Evolutionary conservation across 768 basidiomycete genomes (phyloP), one percentile per base, ranked within the genome.

Genomic region (Termitomyces eurrhizus): DNA sequence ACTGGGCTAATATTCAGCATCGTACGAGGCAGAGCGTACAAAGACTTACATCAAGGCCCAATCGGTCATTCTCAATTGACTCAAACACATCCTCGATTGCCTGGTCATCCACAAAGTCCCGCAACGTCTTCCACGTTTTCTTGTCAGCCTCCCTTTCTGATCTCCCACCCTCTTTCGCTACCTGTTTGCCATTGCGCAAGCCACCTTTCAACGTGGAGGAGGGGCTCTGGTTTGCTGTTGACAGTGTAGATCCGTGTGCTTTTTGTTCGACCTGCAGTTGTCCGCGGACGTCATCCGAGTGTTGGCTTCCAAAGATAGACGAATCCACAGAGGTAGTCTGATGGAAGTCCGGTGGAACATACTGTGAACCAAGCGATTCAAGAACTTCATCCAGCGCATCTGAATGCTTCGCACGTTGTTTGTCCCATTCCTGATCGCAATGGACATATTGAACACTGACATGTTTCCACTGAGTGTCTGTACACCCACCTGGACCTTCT

Each of bases 101-200:
- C 35, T 85, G 80, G 65, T 94, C 92, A 65, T 93, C 90, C 39
- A 93, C 89, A 70, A 94, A 93, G 69, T 93, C 91, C 37, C 92
- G 82, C 37, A 93, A 68, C 0, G 88, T 90, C 78, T 92, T 93
- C 92, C 92, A 93, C 36, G 75, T 78, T 44, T 76, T 78, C 59
- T 85, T 77, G 65, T 88, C 86, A 29, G 66, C 68, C 58, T 67
- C 57, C 63, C 73, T 58, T 66, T 73, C 73, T 39, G 56, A 63
- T 66, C 57, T 57, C 48, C 44, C 59, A 39, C 60, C 64, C n/a
- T 66, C 58, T 44, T 65, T 72, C 24, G 50, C 59, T 7, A 46
- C 45, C 37, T 52, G 62, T 33, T 52, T 64, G 33, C 63, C 65
- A 32, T 62, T 64, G n/a, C 57, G 61, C 53, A 65, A 44, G 3